Evolutionary conservation across 176 grass and related monocot species (phyloP), one percentile per base, ranked within the genome.

Genomic region (Carex littledalei): DNA sequence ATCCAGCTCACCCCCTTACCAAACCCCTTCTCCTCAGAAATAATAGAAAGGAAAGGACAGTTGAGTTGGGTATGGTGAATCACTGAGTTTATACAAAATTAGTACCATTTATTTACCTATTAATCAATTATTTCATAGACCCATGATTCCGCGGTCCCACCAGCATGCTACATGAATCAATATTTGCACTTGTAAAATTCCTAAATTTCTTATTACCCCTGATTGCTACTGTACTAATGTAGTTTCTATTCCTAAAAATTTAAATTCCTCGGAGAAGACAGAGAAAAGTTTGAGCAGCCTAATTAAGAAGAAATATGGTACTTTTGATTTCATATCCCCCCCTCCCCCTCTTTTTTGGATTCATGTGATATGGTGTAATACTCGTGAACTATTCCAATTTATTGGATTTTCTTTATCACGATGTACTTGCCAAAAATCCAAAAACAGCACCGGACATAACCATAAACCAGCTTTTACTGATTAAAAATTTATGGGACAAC

Each of bases 341-440:
- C 5, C 70, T 10, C 71, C 71, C 47, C 54, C 47, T 22, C 17
- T 57, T 18, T 56, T 78, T 78, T 78, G 52, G 74, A 78, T 63
- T 82, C 61, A 64, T 82, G 79, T 82, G 79, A 64, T 6, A 64
- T 37, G 17, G 39, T 21, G 32, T 26, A 26, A 43, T 82, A 58
- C 35, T 82, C 79, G 54, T 59, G 60, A 83, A 83, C 63, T 69
- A 22, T 67, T 69, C 64, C 22, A 47, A 54, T 83, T n/a, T 8
- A 29, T 83, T 83, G 61, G 81, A 35, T 68, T 55, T 83, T 83
- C 32, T 80, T 81, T 31, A 22, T 63, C 49, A 31, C 47, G 31
- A 3, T 47, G 49, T 68, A 43, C 45, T 83, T 31, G 5, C 22
- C 15, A 68, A 53, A 68, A 67, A 69, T 53, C 41, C n/a, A 67